These are phyloP conservation scores for Penicillium polonicum DNA, from an alignment of 2,329 filamentous ascomycete species.

Conservation along the genomic window DNA sequence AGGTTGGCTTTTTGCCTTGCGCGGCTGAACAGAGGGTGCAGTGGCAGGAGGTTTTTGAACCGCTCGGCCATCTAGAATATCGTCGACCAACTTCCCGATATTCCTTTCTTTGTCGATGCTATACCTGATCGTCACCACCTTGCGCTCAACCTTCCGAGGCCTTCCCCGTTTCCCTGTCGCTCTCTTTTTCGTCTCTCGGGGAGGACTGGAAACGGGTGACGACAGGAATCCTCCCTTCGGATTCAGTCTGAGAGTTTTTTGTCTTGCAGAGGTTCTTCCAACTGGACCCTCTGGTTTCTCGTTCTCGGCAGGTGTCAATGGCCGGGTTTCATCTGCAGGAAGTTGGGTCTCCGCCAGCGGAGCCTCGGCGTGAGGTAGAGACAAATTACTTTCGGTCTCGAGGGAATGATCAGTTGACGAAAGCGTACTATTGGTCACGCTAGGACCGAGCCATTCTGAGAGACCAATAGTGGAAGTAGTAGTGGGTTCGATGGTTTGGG, in stretches of 20 bases:
- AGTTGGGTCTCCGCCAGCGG: conserved; percentile 2
- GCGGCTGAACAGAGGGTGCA: conserved; percentile 6
- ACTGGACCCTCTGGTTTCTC: background rate
- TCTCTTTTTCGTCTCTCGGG: conserved; percentile 17
- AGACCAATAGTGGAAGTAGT: conserved; percentile 9
- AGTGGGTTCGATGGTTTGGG: conserved; percentile 11
- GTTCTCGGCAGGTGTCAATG: background rate
- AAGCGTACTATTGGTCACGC: background rate
- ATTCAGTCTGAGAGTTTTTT: conserved; percentile 50
- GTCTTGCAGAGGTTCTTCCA: conserved; percentile 40
- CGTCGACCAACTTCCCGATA: conserved; percentile 61
- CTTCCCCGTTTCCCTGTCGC: conserved; percentile 36
- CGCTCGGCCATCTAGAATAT: conserved; percentile 54
- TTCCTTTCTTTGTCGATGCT: conserved; percentile 48
- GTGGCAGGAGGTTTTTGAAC: conserved; percentile 23
- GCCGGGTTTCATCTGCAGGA: background rate
- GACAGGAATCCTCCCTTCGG: conserved; percentile 46
- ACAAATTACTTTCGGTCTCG: background rate
- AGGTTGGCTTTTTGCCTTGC: conserved; percentile 24
- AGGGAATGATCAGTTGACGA: background rate
- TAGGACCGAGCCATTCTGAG: conserved; percentile 17
- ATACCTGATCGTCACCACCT: conserved; percentile 61
- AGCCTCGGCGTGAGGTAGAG: background rate
- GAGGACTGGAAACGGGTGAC: conserved; percentile 31
- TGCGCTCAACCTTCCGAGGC: conserved; percentile 24